These are phyloP conservation scores for Melanomma pulvis-pyrius DNA, from an alignment of 495 filamentous ascomycete species.

Conservation along the genomic window DNA sequence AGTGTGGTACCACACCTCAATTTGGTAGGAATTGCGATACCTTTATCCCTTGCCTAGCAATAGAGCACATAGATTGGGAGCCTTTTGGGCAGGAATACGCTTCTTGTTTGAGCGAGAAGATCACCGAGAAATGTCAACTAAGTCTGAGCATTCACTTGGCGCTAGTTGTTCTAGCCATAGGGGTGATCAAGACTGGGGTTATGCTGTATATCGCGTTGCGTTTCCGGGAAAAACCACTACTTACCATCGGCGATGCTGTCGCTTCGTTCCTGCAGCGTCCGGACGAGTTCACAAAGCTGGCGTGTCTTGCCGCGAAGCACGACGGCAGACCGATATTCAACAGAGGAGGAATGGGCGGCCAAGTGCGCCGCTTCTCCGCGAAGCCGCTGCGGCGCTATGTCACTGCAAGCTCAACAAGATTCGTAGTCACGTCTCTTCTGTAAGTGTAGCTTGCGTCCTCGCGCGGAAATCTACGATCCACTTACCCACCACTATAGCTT, in stretches of 20 bases:
- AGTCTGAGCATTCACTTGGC: not conserved
- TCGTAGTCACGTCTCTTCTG: not conserved
- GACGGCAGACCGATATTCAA: not conserved
- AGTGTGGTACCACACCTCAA: too few relatives aligned
- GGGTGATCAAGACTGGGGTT: not conserved
- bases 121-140: not conserved
- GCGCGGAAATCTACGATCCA: too few relatives aligned
- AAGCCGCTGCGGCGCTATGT: not conserved
- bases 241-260: slow-evolving; percentile 19
- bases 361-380: not conserved
- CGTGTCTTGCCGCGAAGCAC: not conserved
- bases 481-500: not conserved
- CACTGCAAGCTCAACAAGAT: not conserved
- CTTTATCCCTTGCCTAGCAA: not conserved
- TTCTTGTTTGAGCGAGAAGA: slow-evolving; percentile 14
- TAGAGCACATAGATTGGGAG: not conserved
- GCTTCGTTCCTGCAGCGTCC: slow-evolving; percentile 10
- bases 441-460: too few relatives aligned
- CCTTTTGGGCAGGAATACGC: not conserved
- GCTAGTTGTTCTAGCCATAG: not conserved
- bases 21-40: not conserved
- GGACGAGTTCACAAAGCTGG: not conserved
- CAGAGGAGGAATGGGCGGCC: not conserved
- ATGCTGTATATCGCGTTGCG: not conserved
- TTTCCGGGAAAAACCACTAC: slow-evolving; percentile 3